Base-by-base conservation (phyloP, 2,329 filamentous ascomycete species). In the Simplicillium aogashimaense region DNA sequence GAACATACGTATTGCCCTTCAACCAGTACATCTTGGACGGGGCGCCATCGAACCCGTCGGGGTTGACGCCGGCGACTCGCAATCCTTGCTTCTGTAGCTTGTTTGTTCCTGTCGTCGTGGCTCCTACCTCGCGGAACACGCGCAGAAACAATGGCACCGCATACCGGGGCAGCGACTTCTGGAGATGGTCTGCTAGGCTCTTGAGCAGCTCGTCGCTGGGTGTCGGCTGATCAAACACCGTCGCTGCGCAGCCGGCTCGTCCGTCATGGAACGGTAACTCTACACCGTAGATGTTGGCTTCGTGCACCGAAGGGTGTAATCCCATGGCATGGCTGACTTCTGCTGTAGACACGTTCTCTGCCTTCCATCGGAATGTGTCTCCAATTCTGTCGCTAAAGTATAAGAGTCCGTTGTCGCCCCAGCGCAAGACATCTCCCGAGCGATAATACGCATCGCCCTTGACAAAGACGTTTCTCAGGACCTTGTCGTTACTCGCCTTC, bases 261-360 rank as follows among this genome's bases (percentile, higher is more conserved):
- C 87, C 87, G 52, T 94, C 87, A 54, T 94, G 86, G 48, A 83
- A 71, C 0, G 87, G 87, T 8, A 94, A 61, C 34, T 76, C 59
- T 2, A 94, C 83, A 28, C 87, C 87, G 52, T 94, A 94, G 16
- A 94, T 86, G 50, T 94, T 94, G 28, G 84, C 83, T 63, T 94
- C 87, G 18, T 72, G 65, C 12, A 94, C 69, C 1, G 67, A 66
- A 0, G 79, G 67, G 53, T 89, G 83, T 1, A 67, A 61, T 11
- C 84, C 81, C 1, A 95, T 60, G 0, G 76, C 76, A 53, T 87
- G 76, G 16, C 81, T 75, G 14, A 94, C 88, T 58, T 95, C 87
- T 36, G 74, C 78, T 0, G 85, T 89, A 3, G 83, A 86, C 2
- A 90, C 83, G 51, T 90, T 90, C 59, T 90, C 84, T 38, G 78